Percentiles rank a stretch among this genome's conserved stretches.
Evolutionary conservation across 805 yeast species (phyloP).

Genomic region (Lipomyces anomalus): DNA sequence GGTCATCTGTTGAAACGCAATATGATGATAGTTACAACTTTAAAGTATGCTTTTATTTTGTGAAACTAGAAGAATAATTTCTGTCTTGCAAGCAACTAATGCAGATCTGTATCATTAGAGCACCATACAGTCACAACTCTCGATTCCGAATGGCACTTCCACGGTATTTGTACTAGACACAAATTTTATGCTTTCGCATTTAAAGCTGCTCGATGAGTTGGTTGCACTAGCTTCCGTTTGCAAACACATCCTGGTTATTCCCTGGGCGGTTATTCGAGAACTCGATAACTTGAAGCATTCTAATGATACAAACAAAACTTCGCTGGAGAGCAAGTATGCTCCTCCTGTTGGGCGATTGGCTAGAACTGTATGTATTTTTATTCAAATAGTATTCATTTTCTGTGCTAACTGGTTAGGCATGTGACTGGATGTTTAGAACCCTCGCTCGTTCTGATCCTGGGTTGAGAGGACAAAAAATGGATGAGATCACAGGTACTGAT

Average conservation of each 20-base stretch:
- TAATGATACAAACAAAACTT: constrained; percentile 8
- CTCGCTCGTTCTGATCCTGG: constrained; percentile 48
- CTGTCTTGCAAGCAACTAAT: not conserved
- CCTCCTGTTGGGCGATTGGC: too few relatives aligned
- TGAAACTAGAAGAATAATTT: not conserved
- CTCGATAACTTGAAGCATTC: constrained; percentile 70
- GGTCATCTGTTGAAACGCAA: too few relatives aligned
- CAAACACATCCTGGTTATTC: constrained; percentile 55
- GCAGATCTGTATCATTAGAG: not conserved
- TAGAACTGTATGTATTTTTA: too few relatives aligned
- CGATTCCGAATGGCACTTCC: constrained; percentile 1
- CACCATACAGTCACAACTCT: not conserved
- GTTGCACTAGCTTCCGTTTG: constrained; percentile 38
- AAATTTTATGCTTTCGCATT: constrained; percentile 69
- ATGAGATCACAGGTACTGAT: constrained; percentile 45
- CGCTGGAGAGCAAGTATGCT: too few relatives aligned
- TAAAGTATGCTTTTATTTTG: not conserved
- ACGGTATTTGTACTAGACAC: constrained; percentile 59
- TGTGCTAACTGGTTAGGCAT: constrained; percentile 64
- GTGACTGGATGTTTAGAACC: constrained; percentile 64
- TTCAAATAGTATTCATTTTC: constrained; percentile 30
- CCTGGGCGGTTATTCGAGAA: constrained; percentile 64
- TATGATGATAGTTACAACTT: not conserved
- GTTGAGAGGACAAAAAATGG: constrained; percentile 59
- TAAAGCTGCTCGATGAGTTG: constrained; percentile 52